Conservation (phyloP, 2,329 filamentous ascomycete species). For the Ophiostoma himal-ulmi region DNA sequence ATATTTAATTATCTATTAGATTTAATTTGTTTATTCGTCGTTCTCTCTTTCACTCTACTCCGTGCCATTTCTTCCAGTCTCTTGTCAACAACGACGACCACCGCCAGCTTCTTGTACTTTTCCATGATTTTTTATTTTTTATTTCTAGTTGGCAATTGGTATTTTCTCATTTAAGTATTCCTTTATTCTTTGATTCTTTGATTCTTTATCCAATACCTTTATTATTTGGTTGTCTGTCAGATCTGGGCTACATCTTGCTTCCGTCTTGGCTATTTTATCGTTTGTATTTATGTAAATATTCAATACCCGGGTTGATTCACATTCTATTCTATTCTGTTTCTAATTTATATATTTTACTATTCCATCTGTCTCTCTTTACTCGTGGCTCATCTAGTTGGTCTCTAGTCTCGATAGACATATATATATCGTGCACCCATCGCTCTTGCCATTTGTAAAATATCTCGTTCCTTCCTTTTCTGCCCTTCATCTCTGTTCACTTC, state of each 20-base stretch:
- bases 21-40: background rate
- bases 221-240: background rate
- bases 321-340: background rate
- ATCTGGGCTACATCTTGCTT: background rate
- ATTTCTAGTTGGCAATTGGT: background rate
- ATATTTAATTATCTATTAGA: background rate
- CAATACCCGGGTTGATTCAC: background rate
- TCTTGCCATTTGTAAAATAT: background rate
- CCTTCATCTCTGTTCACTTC: background rate
- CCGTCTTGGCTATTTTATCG: background rate
- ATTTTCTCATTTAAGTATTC: background rate
- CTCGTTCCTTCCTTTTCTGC: conserved; percentile 1
- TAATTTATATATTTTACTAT: background rate
- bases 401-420: background rate
- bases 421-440: conserved; percentile 6
- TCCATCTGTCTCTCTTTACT: background rate
- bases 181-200: background rate
- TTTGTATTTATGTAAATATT: background rate
- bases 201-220: background rate
- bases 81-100: background rate
- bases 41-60: background rate
- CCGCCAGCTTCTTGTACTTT: background rate
- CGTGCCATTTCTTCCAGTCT: background rate
- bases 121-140: background rate
- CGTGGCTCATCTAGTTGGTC: background rate